Conservation (phyloP, 495 filamentous ascomycete species). For the Monascus purpureus region DNA sequence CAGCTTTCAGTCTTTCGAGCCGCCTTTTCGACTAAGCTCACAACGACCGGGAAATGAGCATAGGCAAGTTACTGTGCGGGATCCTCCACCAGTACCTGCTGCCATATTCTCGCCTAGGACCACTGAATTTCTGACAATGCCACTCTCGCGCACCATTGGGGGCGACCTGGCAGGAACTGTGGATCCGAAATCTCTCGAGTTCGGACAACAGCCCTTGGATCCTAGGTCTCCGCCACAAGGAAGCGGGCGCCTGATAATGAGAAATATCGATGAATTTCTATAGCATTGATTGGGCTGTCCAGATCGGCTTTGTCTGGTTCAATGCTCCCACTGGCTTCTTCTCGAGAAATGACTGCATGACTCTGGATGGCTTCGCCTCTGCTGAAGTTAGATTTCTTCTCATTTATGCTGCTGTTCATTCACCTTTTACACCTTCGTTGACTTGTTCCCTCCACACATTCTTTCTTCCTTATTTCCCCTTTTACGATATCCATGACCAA, state of each 20-base stretch:
- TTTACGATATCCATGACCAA: conserved; percentile 29
- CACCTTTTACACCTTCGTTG: conserved; percentile 11
- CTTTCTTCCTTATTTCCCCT: conserved; percentile 2
- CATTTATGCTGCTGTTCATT: conserved; percentile 13
- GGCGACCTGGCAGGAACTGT: conserved; percentile 19
- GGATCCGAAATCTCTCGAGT: conserved; percentile 11
- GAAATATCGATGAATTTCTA: conserved; percentile 40
- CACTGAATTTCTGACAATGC: conserved; percentile 29
- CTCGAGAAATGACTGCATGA: neutral
- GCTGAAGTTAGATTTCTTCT: too few species aligned
- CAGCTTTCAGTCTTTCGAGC: conserved; percentile 21
- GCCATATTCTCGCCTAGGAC: conserved; percentile 35
- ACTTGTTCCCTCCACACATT: conserved; percentile 4
- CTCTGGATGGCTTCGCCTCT: too few species aligned
- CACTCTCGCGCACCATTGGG: conserved; percentile 17
- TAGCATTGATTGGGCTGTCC: conserved; percentile 14
- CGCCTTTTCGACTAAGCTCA: conserved; percentile 5
- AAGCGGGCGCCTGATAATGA: conserved; percentile 34
- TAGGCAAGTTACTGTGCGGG: conserved; percentile 7
- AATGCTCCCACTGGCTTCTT: too few species aligned
- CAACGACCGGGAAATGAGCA: conserved; percentile 1
- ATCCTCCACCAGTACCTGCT: conserved; percentile 19
- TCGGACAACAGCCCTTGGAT: conserved; percentile 23
- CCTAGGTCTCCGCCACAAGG: conserved; percentile 34
- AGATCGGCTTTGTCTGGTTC: conserved; percentile 1